These are phyloP conservation scores for Flaveria brownii DNA, from an alignment of 129 eudicot genomes.

Conservation along the genomic window DNA sequence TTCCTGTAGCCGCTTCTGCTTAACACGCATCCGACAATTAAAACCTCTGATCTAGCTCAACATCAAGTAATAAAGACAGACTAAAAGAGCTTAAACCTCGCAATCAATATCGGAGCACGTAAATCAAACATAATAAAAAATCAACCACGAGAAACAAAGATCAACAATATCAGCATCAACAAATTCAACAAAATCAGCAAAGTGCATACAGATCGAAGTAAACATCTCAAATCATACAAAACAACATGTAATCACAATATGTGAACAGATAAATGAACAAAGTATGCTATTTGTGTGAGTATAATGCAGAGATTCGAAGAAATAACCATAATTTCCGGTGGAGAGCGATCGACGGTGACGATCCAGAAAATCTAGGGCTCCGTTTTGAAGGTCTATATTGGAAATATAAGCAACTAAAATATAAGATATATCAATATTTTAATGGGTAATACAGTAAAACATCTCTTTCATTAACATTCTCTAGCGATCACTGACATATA, in stretches of 20 bases:
- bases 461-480: slow-evolving; percentile 1
- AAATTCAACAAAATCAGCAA: slow-evolving; percentile 15
- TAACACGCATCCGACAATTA: slow-evolving; percentile 10
- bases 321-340: slow-evolving; percentile 29
- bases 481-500: not conserved
- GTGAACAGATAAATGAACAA: not conserved
- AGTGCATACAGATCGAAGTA: slow-evolving; percentile 28
- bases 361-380: slow-evolving; percentile 37
- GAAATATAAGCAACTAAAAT: slow-evolving; percentile 2
- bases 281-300: slow-evolving; percentile 1
- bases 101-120: slow-evolving; percentile 7
- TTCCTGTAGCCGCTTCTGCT: not conserved
- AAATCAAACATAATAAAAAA: slow-evolving; percentile 22
- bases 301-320: not conserved
- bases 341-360: slow-evolving; percentile 27
- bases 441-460: not conserved
- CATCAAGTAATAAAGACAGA: not conserved
- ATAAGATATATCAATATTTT: not conserved
- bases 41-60: slow-evolving; percentile 30
- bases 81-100: not conserved
- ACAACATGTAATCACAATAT: not conserved
- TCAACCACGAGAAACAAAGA: slow-evolving; percentile 24
- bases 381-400: too few species aligned
- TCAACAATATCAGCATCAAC: slow-evolving; percentile 26
- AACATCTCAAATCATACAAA: slow-evolving; percentile 24